Evolutionary conservation across 495 filamentous ascomycete genomes (phyloP).

Genomic region (Penicillium manginii): DNA sequence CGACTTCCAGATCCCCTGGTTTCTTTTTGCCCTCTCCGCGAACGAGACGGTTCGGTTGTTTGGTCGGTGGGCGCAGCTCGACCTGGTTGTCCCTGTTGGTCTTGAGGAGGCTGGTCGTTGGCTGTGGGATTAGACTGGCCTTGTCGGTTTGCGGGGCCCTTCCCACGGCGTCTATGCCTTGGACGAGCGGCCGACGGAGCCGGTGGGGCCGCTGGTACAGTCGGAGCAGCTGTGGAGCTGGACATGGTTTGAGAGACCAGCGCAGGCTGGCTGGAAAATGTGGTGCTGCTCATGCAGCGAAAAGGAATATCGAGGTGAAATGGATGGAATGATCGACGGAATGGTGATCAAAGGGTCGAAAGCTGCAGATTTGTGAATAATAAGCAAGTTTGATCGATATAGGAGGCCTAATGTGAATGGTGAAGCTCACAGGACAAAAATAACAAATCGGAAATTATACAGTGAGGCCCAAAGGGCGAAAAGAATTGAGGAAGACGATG

Average conservation of each 20-base stretch:
- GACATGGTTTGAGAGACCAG: constrained; percentile 27
- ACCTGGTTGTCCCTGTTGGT: constrained; percentile 12
- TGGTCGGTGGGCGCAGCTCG: constrained; percentile 7
- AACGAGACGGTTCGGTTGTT: constrained; percentile 22
- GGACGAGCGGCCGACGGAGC: constrained; percentile 33
- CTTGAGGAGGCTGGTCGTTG: constrained; percentile 12
- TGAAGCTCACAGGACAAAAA: background rate
- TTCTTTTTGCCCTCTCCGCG: constrained; percentile 38
- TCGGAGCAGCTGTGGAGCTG: constrained; percentile 10
- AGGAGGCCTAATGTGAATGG: background rate
- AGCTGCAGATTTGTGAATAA: background rate
- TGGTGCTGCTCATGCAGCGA: constrained; percentile 22
- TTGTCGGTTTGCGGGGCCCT: constrained; percentile 35
- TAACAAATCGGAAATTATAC: background rate
- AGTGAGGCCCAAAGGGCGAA: background rate
- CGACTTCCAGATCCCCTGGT: constrained; percentile 45
- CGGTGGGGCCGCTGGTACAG: constrained; percentile 15
- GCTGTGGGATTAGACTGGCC: constrained; percentile 16
- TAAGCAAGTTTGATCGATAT: background rate
- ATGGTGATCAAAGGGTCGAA: background rate
- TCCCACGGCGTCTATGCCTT: constrained; percentile 36
- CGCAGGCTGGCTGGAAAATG: constrained; percentile 2
- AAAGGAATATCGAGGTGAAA: background rate
- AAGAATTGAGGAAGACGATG: background rate
- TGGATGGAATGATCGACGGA: background rate